phyloP scores from a whole-genome alignment of 441 rosid genomes.

The Biscutella laevigata region DNA sequence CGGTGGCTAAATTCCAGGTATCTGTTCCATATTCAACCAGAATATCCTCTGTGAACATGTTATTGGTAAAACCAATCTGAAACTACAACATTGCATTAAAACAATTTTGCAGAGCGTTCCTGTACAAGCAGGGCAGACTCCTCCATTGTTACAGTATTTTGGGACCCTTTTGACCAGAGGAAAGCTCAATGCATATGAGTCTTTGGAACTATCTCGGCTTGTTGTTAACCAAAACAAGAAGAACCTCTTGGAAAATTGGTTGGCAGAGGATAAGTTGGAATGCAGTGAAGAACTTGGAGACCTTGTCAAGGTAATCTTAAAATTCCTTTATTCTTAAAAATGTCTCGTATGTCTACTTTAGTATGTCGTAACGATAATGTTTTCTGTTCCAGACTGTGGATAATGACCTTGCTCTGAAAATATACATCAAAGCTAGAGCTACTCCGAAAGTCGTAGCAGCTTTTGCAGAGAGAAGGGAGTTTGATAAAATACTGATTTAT shows the following conservation, averaged over 20 bases:
- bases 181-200: constrained; percentile 93
- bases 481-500: constrained; percentile 92
- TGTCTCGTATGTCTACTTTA: background rate
- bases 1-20: constrained; percentile 98
- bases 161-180: constrained; percentile 96
- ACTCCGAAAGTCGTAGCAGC: constrained; percentile 99
- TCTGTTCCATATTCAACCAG: constrained; percentile 13
- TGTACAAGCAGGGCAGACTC: constrained; percentile 98
- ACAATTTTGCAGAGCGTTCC: constrained; percentile 83
- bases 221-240: constrained; percentile 99
- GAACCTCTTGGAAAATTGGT: constrained; percentile 94
- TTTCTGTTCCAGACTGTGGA: constrained; percentile 79
- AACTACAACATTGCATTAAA: background rate
- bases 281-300: constrained; percentile 99
- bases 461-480: constrained; percentile 99
- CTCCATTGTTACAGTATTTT: constrained; percentile 95
- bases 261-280: constrained; percentile 98
- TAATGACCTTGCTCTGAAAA: constrained; percentile 96
- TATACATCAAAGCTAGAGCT: constrained; percentile 96
- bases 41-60: constrained; percentile 1
- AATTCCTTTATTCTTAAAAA: constrained; percentile 7
- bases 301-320: constrained; percentile 90
- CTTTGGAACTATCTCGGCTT: constrained; percentile 94
- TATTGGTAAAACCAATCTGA: constrained; percentile 4
- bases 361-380: background rate